Conservation (phyloP, 306 rosid genomes). For the Styphnolobium japonicum region DNA sequence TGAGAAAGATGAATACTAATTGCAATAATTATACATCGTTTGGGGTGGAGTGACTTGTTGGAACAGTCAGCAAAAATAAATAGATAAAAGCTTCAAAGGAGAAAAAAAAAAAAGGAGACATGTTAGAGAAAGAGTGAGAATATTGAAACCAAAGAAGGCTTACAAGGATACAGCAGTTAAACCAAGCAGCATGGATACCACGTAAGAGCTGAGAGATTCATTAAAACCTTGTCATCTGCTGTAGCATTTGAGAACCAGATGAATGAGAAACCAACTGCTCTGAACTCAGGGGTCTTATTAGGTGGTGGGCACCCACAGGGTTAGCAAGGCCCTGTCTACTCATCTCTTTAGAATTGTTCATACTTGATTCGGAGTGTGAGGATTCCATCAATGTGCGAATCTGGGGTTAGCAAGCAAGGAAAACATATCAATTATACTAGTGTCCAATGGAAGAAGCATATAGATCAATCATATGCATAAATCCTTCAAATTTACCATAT, state of each 20-base stretch:
- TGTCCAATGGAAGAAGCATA: slow-evolving; percentile 10
- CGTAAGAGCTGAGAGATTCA: slow-evolving; percentile 5
- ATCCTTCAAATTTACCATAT: slow-evolving; percentile 56
- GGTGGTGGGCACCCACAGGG: slow-evolving; percentile 55
- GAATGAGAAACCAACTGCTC: slow-evolving; percentile 49
- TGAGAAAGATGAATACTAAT: slow-evolving; percentile 11
- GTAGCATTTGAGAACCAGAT: slow-evolving; percentile 42
- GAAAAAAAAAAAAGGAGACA: slow-evolving; percentile 4
- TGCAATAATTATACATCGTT: neutral
- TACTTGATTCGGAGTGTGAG: slow-evolving; percentile 46
- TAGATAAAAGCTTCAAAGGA: slow-evolving; percentile 30
- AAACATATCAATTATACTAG: slow-evolving; percentile 4
- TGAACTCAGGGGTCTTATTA: slow-evolving; percentile 38
- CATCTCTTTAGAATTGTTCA: slow-evolving; percentile 61
- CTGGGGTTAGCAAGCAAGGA: slow-evolving; percentile 40
- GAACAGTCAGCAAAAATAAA: neutral
- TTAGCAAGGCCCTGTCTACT: slow-evolving; percentile 68
- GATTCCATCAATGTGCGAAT: slow-evolving; percentile 74
- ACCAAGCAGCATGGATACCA: slow-evolving; percentile 23
- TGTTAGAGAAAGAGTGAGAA: neutral
- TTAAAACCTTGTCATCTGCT: slow-evolving; percentile 42
- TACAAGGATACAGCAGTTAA: slow-evolving; percentile 21
- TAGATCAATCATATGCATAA: slow-evolving; percentile 14
- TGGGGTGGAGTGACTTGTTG: neutral
- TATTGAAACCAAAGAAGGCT: neutral